These are phyloP conservation scores for Neofusicoccum sp. DNA, from an alignment of 2,329 filamentous ascomycete genomes.

Conservation along the genomic window DNA sequence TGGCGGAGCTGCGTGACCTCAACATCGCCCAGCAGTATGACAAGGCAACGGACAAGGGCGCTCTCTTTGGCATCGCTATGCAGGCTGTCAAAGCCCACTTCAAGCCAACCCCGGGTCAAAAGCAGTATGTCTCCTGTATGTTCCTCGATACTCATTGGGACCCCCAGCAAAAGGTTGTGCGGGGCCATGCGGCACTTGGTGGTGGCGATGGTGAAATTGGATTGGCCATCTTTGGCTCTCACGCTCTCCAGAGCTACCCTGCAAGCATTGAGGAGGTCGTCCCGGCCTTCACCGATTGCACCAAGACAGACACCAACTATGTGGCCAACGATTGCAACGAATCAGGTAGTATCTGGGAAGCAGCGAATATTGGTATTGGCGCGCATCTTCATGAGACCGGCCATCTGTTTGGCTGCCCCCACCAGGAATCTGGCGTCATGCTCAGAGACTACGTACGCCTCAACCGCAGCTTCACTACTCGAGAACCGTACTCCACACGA, in stretches of 20 bases:
- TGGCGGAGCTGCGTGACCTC: conserved; percentile 77
- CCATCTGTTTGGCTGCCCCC: conserved; percentile 84
- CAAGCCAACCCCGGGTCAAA: conserved; percentile 70
- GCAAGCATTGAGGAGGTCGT: conserved; percentile 85
- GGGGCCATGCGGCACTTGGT: conserved; percentile 81
- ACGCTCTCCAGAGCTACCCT: conserved; percentile 88
- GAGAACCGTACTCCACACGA: conserved; percentile 82
- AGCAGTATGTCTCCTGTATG: conserved; percentile 82
- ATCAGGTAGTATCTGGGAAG: conserved; percentile 88
- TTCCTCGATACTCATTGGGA: conserved; percentile 91
- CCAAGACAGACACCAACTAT: conserved; percentile 74
- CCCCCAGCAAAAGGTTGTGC: conserved; percentile 64
- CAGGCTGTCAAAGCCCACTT: conserved; percentile 79
- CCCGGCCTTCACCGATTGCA: conserved; percentile 85
- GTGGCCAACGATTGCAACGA: conserved; percentile 86
- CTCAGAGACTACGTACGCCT: conserved; percentile 79
- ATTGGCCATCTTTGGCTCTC: conserved; percentile 87
- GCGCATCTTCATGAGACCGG: conserved; percentile 90
- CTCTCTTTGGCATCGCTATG: conserved; percentile 72
- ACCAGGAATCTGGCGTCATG: conserved; percentile 92
- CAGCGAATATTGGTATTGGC: conserved; percentile 90
- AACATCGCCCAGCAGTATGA: conserved; percentile 75
- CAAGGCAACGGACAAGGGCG: conserved; percentile 66
- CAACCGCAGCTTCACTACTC: conserved; percentile 76
- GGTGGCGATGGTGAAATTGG: conserved; percentile 71